These are phyloP conservation scores for Earliella scabrosa DNA, from an alignment of 1,284 basidiomycete genomes.

Conservation along the genomic window DNA sequence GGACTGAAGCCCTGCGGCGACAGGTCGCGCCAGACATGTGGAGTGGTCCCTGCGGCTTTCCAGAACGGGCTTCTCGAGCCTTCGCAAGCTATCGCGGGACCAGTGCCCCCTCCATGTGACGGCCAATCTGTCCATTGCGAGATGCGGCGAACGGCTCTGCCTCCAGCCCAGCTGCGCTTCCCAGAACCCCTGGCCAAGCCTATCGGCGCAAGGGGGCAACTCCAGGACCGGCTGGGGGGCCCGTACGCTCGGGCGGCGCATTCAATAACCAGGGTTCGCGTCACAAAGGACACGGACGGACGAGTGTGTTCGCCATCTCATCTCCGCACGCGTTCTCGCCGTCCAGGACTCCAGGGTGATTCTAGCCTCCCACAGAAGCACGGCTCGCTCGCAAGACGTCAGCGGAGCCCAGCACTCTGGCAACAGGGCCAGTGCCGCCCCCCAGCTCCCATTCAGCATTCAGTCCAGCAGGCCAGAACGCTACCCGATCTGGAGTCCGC, in stretches of 20 bases:
- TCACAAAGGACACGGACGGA: no score
- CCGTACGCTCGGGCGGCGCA: no score
- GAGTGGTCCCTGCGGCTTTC: slow-evolving; percentile 1
- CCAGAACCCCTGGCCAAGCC: no score
- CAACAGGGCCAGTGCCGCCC: neutral
- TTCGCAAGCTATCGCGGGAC: slow-evolving; percentile 16
- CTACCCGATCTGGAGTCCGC: no score
- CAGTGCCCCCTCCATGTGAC: slow-evolving; percentile 15
- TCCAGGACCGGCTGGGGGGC: no score
- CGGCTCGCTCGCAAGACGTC: neutral
- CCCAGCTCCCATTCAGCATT: neutral
- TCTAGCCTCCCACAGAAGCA: neutral
- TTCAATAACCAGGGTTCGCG: no score
- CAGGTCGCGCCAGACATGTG: neutral
- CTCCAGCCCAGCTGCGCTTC: no score
- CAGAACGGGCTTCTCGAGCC: slow-evolving; percentile 10
- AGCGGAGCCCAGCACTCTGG: neutral
- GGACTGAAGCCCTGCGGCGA: neutral
- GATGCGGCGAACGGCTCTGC: neutral
- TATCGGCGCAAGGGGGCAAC: no score
- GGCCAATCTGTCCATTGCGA: slow-evolving; percentile 15
- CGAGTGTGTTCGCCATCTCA: no score
- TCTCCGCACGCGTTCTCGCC: no score
- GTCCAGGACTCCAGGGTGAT: no score
- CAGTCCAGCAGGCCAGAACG: neutral